Base-by-base conservation (phyloP, 306 rosid genomes). In the Benincasa hispida region DNA sequence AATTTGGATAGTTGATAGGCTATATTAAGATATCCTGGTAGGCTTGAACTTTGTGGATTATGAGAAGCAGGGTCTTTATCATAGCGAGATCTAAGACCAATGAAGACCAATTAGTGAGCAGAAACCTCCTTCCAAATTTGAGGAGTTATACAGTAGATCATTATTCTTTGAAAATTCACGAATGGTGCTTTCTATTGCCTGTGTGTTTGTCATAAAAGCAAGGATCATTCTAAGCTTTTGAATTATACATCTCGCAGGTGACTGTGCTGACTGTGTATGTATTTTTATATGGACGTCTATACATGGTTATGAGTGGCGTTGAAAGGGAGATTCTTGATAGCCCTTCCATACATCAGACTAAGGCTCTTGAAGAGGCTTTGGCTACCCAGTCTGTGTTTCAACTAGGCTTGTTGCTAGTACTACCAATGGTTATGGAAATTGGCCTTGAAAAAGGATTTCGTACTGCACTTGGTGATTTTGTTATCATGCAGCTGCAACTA, bases 351-450 rank as follows among this genome's bases (percentile, higher is more conserved):
- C 88, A 24, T 66, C 88, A 89, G 79, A 84, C 76, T 85, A 87
- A 83, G 84, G 95, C 95, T 78, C 97, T 94, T 24, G 99, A 94
- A 84, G 79, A 83, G 88, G 96, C 99, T 77, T 82, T 92, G 92
- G 96, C 97, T 77, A 83, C 93, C 39, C 99, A 92, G 82, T 87
- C 96, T 72, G 86, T 94, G 68, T 87, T 87, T 82, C 99, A 92
- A 84, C 85, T 94, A 77, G 97, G 99, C 45, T 27, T 90, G 81
- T 86, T 94, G 77, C 84, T 94, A 66, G 93, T 92, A 27, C 79
- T 94, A 73, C 99, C 97, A 19, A 94, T 94, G 99, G 92, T 92
- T 79, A 94, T 94, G 97, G 99, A 94, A 90, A 94, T 89, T 76
- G 99, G 96, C 78, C 84, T 92, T 56, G 97, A 94, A 90, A 94